Percentiles rank a stretch among this genome's conserved stretches.
Evolutionary conservation across 1,139 yeast genomes (phyloP).

Genomic region (Scheffersomyces quercinus): DNA sequence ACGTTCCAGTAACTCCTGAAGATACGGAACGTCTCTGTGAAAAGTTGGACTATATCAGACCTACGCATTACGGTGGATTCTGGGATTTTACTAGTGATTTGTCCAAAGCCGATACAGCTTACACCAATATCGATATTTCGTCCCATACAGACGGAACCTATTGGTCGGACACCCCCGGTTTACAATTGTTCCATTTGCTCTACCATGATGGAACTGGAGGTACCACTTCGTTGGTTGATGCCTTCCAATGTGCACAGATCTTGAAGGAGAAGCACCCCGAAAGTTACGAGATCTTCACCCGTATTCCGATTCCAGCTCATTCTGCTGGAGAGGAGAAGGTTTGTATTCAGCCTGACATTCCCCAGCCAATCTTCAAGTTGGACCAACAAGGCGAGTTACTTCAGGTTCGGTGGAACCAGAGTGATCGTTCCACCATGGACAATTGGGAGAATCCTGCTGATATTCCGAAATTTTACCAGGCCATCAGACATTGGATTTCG

Average conservation of each 20-base stretch:
- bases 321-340: slow-evolving; percentile 74
- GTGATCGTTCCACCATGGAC: slow-evolving; percentile 70
- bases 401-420: slow-evolving; percentile 77
- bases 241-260: slow-evolving; percentile 60
- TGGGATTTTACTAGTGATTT: slow-evolving; percentile 81
- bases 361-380: slow-evolving; percentile 63
- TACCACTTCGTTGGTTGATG: slow-evolving; percentile 69
- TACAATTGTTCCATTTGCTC: slow-evolving; percentile 70
- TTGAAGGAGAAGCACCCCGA: slow-evolving; percentile 53
- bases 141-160: slow-evolving; percentile 79
- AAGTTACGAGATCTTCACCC: slow-evolving; percentile 53
- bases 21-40: slow-evolving; percentile 63
- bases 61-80: slow-evolving; percentile 79
- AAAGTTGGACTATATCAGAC: slow-evolving; percentile 62
- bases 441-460: slow-evolving; percentile 54
- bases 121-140: slow-evolving; percentile 67
- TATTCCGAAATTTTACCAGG: slow-evolving; percentile 58
- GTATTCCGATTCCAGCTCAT: slow-evolving; percentile 66
- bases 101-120: slow-evolving; percentile 73
- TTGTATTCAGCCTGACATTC: slow-evolving; percentile 62
- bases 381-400: slow-evolving; percentile 54
- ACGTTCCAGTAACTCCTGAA: slow-evolving; percentile 63
- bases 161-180: slow-evolving; percentile 76
- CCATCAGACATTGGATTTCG: slow-evolving; percentile 58
- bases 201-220: slow-evolving; percentile 75